phyloP scores from a whole-genome alignment of 164 flowering plant species.

The Piper betle region DNA sequence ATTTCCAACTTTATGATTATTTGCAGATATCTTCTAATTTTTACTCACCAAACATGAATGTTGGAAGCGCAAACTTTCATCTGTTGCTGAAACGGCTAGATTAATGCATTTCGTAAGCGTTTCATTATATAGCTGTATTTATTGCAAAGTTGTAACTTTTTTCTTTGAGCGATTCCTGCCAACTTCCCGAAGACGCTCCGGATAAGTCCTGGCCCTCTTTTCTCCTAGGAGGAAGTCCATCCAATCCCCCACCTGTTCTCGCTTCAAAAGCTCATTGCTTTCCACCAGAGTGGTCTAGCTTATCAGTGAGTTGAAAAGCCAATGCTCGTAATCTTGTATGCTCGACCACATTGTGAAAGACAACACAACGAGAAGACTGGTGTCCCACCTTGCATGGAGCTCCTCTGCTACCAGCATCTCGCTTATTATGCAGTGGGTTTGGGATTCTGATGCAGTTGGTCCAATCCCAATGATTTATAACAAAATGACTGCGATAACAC shows the following conservation, averaged over 20 bases:
- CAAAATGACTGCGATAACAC: conserved; percentile 58
- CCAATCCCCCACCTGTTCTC: conserved; percentile 64
- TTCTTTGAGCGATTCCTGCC: conserved; percentile 60
- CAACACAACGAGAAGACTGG: conserved; percentile 59
- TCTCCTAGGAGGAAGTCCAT: conserved; percentile 41
- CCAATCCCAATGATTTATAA: conserved; percentile 63
- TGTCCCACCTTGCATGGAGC: conserved; percentile 9
- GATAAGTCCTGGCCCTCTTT: conserved; percentile 56
- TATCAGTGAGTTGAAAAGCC: too few species aligned
- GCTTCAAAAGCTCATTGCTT: conserved; percentile 75
- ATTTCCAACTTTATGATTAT: too few species aligned
- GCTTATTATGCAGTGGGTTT: conserved; percentile 54
- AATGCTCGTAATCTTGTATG: conserved; percentile 5
- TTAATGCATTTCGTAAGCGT: too few species aligned
- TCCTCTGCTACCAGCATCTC: conserved; percentile 90
- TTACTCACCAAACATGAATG: too few species aligned
- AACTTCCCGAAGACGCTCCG: conserved; percentile 30
- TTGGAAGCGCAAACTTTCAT: too few species aligned
- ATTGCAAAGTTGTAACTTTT: too few species aligned
- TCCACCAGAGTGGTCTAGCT: conserved; percentile 34
- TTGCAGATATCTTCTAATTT: too few species aligned
- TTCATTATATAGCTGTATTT: too few species aligned
- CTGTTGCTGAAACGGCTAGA: too few species aligned
- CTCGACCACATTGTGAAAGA: conserved; percentile 64
- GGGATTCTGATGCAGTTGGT: conserved; percentile 51